Base-by-base conservation (phyloP, 192 early-diverging fungal genomes). In the Coemansia sp. region DNA sequence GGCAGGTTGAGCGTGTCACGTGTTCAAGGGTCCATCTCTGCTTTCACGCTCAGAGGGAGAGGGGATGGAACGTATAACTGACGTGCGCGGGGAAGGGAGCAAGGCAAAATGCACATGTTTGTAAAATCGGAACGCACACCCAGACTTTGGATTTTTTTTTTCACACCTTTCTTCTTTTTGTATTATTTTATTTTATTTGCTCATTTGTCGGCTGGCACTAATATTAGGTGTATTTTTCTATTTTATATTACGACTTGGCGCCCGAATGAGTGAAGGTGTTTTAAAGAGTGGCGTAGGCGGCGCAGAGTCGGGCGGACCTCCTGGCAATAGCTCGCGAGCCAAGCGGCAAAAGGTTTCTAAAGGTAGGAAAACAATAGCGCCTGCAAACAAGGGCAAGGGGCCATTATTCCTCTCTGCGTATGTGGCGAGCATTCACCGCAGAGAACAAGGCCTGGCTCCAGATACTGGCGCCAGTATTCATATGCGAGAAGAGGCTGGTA, bases 271-370 rank as follows among this genome's bases (percentile, higher is more conserved):
- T n/a, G 59, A 61, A 19, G 19, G n/a, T 11, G 6, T 22, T 31
- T 17, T 36, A 61, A 40, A 36, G 36, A 61, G 59, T 19, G 34
- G 59, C 59, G 36, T 19, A 11, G 59, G 59, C 36, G 34, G 59
- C 59, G 36, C 19, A n/a, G 59, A 61, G 27, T 32, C 53, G 22
- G 53, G 27, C n/a, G 44, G 55, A 17, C 24, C 6, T 8, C 41
- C 64, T 7, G 66, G 61, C 62, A 76, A 71, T 50, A 31, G 32
- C 32, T 34, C 71, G 0, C 80, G 80, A 17, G 34, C 69, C 40
- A 83, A 77, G 64, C 66, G 80, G 29, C 80, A 83, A 61, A 83
- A 83, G 48, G 80, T 83, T n/a, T 71, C 72, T 17, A 75, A 72
- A 67, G 78, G 78, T 80, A 70, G 36, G 69, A 62, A 22, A 15